Evolutionary conservation across 768 basidiomycete genomes (phyloP).

Genomic region (Tylopilus subfusipes): DNA sequence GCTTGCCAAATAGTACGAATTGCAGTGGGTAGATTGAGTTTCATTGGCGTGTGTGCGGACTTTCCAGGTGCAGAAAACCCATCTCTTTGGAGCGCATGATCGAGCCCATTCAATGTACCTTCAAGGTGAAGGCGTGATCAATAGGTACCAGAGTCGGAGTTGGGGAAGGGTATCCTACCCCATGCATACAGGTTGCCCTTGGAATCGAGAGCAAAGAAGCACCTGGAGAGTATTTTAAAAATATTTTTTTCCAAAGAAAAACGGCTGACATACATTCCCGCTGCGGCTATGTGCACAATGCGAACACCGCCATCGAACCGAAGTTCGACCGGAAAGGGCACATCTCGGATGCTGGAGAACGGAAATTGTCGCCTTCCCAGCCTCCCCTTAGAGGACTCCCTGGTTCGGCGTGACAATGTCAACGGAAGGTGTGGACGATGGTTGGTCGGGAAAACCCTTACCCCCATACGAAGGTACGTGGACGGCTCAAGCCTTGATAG

Average conservation of each 20-base stretch:
- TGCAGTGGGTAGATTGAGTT: slow-evolving; percentile 53
- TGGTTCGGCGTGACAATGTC: slow-evolving; percentile 26
- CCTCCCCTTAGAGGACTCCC: slow-evolving; percentile 60
- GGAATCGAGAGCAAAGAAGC: slow-evolving; percentile 82
- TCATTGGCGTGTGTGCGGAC: slow-evolving; percentile 50
- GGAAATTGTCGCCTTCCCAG: slow-evolving; percentile 50
- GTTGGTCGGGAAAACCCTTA: slow-evolving; percentile 29
- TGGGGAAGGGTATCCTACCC: slow-evolving; percentile 46
- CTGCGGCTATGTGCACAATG: slow-evolving; percentile 71
- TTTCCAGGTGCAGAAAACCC: slow-evolving; percentile 57
- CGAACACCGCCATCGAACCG: slow-evolving; percentile 50
- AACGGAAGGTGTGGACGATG: background rate
- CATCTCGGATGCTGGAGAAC: slow-evolving; percentile 32
- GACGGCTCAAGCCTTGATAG: slow-evolving; percentile 65
- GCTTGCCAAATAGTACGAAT: slow-evolving; percentile 64
- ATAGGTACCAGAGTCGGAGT: background rate
- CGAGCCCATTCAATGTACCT: slow-evolving; percentile 61
- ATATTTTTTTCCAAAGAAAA: background rate
- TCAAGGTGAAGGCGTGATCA: slow-evolving; percentile 23
- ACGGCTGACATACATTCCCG: slow-evolving; percentile 64
- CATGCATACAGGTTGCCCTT: slow-evolving; percentile 73
- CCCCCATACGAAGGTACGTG: slow-evolving; percentile 58
- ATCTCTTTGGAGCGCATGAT: slow-evolving; percentile 40
- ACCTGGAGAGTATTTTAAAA: slow-evolving; percentile 45
- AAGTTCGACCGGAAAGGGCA: slow-evolving; percentile 66